phyloP scores from a whole-genome alignment of 371 early-diverging fungal species.

The Mucor sp. region DNA sequence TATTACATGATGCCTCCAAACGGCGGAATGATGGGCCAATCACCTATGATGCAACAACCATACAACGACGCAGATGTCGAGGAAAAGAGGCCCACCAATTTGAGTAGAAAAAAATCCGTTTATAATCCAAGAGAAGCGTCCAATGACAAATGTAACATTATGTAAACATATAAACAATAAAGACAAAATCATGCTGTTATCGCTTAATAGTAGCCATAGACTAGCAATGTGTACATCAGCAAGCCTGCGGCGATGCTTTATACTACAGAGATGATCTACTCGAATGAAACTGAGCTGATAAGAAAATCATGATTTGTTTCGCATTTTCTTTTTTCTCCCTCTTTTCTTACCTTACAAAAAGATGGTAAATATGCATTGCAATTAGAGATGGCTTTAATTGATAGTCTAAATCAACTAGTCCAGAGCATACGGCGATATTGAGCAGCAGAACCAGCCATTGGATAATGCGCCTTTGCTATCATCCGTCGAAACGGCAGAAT shows the following conservation, averaged over 20 bases:
- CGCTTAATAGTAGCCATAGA: too few species aligned
- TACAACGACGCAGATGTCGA: background rate
- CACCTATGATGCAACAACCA: background rate
- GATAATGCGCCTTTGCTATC: background rate
- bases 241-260: background rate
- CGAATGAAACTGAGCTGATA: background rate
- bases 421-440: background rate
- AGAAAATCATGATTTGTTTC: background rate
- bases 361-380: background rate
- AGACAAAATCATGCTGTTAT: too few species aligned
- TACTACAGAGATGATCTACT: background rate
- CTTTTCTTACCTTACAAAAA: background rate
- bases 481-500: background rate
- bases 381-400: background rate
- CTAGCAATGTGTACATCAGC: too few species aligned
- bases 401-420: background rate
- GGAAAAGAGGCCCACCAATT: background rate
- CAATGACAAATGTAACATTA: conserved; percentile 25
- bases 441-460: background rate
- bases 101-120: conserved; percentile 3
- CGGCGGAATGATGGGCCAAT: background rate
- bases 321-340: background rate
- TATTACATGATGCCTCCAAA: conserved; percentile 3
- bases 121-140: conserved; percentile 22
- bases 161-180: conserved; percentile 8